A percentile compares a stretch with the other conserved stretches of the same genome.
phyloP scores from a whole-genome alignment of 768 basidiomycete genomes.

The Lactifluus echinatus region DNA sequence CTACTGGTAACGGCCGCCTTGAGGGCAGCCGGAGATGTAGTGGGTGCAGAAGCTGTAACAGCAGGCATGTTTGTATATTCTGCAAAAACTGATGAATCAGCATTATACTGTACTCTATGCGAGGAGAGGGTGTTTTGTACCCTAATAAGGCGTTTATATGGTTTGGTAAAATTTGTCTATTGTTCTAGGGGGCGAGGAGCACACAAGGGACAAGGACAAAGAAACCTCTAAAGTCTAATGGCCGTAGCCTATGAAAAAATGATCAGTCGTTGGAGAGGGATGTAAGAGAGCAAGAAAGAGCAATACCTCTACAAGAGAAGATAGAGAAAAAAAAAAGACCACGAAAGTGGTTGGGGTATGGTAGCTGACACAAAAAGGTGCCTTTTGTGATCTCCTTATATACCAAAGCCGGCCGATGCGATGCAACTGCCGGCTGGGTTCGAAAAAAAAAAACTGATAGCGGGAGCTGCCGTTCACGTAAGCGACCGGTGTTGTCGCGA shows the following conservation, averaged over 20 bases:
- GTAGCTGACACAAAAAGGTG: not conserved
- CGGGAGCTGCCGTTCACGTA: not conserved
- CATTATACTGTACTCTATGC: not conserved
- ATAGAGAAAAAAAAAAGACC: conserved; percentile 33
- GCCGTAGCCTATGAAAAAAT: conserved; percentile 28
- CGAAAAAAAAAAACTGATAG: conserved; percentile 7
- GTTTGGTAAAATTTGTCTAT: conserved; percentile 24
- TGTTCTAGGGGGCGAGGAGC: conserved; percentile 30
- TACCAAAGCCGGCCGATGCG: not conserved
- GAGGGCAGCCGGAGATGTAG: conserved; percentile 62
- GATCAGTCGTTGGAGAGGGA: not conserved
- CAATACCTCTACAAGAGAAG: conserved; percentile 31
- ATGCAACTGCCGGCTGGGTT: conserved; percentile 14
- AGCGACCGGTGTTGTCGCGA: not conserved
- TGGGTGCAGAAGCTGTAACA: conserved; percentile 54
- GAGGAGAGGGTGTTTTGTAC: conserved; percentile 27
- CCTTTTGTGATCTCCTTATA: not conserved
- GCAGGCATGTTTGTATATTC: conserved; percentile 68
- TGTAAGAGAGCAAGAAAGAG: conserved; percentile 21
- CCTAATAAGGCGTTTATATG: conserved; percentile 32
- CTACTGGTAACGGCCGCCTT: conserved; percentile 43
- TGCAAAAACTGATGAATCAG: conserved; percentile 23
- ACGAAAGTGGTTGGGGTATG: conserved; percentile 4
- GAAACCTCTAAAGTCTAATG: conserved; percentile 56
- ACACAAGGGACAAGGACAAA: conserved; percentile 51